These are phyloP conservation scores for Mycena olivaceomarginata DNA, from an alignment of 768 basidiomycete genomes.

Conservation along the genomic window DNA sequence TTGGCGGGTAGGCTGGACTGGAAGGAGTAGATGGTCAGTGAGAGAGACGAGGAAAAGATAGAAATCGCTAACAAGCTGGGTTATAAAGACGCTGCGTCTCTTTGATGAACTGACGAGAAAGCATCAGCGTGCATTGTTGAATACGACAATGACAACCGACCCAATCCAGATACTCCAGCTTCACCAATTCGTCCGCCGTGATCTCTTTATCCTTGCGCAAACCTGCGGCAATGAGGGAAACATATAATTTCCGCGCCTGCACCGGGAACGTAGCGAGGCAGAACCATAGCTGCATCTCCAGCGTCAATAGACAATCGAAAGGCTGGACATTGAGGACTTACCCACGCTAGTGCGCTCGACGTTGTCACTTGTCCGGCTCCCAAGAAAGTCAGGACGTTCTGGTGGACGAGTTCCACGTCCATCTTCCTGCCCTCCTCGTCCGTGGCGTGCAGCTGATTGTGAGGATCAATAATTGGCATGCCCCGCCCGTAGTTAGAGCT, in stretches of 20 bases:
- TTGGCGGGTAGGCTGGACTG: constrained; percentile 38
- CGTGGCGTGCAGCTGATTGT: constrained; percentile 33
- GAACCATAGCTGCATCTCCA: constrained; percentile 31
- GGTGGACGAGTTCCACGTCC: constrained; percentile 35
- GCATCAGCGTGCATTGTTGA: neutral
- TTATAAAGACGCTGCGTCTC: constrained; percentile 40
- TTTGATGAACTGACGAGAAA: constrained; percentile 17
- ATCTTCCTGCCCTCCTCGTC: constrained; percentile 41
- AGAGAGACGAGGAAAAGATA: neutral
- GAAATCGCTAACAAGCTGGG: constrained; percentile 13
- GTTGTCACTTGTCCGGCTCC: constrained; percentile 40
- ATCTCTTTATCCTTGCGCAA: constrained; percentile 33
- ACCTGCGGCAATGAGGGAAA: constrained; percentile 35
- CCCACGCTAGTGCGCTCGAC: constrained; percentile 38
- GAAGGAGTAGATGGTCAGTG: neutral
- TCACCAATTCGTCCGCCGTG: constrained; percentile 35
- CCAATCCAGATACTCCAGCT: constrained; percentile 43
- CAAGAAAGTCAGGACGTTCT: constrained; percentile 38
- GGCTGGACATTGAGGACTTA: neutral
- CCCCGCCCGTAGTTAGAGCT: no score
- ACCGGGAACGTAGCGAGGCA: constrained; percentile 37
- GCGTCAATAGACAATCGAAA: no score
- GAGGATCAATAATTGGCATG: no score
- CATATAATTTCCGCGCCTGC: constrained; percentile 37
- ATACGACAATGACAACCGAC: constrained; percentile 7